Evolutionary conservation across 2,329 filamentous ascomycete genomes (phyloP).

Genomic region (Fragosphaeria purpurea): DNA sequence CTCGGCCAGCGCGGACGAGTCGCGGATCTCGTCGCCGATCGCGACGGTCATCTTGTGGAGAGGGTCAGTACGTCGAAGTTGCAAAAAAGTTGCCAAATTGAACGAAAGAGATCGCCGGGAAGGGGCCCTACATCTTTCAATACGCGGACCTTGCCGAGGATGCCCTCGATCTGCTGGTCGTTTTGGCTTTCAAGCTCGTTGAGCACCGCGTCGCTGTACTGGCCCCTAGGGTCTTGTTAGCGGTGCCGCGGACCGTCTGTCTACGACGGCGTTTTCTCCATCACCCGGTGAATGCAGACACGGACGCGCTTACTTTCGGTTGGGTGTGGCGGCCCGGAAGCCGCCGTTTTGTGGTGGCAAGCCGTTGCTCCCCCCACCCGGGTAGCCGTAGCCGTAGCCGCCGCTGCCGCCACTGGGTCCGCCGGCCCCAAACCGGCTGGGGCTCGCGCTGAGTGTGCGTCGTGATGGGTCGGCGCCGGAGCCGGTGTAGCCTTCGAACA

Average conservation of each 20-base stretch:
- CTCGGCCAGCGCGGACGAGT: constrained; percentile 77
- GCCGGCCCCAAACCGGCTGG: constrained; percentile 28
- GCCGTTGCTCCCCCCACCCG: constrained; percentile 24
- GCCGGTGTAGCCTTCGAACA: constrained; percentile 65
- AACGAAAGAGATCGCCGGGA: constrained; percentile 2
- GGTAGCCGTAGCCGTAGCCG: constrained; percentile 46
- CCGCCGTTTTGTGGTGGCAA: constrained; percentile 26
- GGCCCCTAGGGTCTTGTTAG: constrained; percentile 46
- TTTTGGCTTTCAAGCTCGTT: constrained; percentile 95
- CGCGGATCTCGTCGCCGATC: constrained; percentile 91
- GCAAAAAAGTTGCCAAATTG: no score
- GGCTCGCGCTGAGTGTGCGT: constrained; percentile 34
- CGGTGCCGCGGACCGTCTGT: no score
- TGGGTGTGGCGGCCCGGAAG: constrained; percentile 62
- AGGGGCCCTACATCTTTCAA: constrained; percentile 66
- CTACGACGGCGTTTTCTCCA: no score
- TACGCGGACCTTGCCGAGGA: constrained; percentile 79
- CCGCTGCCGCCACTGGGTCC: constrained; percentile 29
- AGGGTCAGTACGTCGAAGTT: neutral
- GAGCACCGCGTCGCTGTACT: constrained; percentile 86
- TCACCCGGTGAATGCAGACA: no score
- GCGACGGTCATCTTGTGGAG: constrained; percentile 73
- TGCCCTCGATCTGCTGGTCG: constrained; percentile 79
- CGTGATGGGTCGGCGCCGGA: constrained; percentile 34
- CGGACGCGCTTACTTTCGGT: constrained; percentile 47